Evolutionary conservation across 495 filamentous ascomycete genomes (phyloP).

Genomic region (Penicillium bovifimosum): DNA sequence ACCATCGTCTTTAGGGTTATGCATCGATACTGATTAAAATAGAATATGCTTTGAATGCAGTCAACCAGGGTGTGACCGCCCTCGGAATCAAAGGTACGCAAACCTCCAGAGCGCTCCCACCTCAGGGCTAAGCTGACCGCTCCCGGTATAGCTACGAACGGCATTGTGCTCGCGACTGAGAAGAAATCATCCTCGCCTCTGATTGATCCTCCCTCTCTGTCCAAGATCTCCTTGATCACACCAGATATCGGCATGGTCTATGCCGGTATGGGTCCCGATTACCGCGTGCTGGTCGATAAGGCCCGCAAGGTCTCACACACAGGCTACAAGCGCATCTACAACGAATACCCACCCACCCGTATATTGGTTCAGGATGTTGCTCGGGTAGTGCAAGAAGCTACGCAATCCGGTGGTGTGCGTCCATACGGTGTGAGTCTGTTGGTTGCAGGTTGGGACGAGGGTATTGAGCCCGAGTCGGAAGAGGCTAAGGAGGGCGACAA

Average conservation of each 20-base stretch:
- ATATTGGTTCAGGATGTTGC: slow-evolving; percentile 99
- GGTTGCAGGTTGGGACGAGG: slow-evolving; percentile 97
- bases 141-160: slow-evolving; percentile 72
- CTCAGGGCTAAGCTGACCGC: slow-evolving; percentile 8
- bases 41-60: slow-evolving; percentile 99
- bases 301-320: slow-evolving; percentile 99
- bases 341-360: slow-evolving; percentile 97
- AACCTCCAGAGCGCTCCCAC: not conserved
- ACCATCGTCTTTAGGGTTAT: not conserved
- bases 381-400: slow-evolving; percentile 96
- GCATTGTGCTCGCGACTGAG: slow-evolving; percentile 97
- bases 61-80: slow-evolving; percentile 98
- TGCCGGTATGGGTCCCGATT: slow-evolving; percentile 97
- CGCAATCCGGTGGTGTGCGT: slow-evolving; percentile 92
- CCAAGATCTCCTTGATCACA: slow-evolving; percentile 96
- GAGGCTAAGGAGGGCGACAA: slow-evolving; percentile 42
- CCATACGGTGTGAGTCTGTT: slow-evolving; percentile 96
- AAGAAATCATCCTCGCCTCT: slow-evolving; percentile 98
- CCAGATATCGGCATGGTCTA: slow-evolving; percentile 99
- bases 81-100: slow-evolving; percentile 89
- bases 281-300: slow-evolving; percentile 93
- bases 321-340: slow-evolving; percentile 99
- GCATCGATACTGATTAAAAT: slow-evolving; percentile 13
- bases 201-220: slow-evolving; percentile 87
- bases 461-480: slow-evolving; percentile 72